Evolutionary conservation across 345 rosid species (phyloP).

Genomic region (Eucalyptus tenuipes): DNA sequence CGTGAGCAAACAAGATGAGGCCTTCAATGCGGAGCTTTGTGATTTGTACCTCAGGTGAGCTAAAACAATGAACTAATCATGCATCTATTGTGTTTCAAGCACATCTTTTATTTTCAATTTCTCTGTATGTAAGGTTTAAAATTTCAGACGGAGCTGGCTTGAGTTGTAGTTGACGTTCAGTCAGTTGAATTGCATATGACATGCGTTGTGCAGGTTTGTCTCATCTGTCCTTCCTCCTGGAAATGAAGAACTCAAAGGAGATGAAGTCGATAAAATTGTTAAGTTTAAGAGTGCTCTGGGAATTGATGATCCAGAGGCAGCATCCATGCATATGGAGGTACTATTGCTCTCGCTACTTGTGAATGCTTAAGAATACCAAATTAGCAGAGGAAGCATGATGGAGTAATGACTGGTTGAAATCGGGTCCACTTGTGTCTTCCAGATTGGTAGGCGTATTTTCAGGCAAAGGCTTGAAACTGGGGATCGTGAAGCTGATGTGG

Average conservation of each 20-base stretch:
- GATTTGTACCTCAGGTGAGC: conserved; percentile 79
- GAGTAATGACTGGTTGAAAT: not conserved
- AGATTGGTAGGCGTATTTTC: conserved; percentile 85
- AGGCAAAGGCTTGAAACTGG: conserved; percentile 99
- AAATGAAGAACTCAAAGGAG: conserved; percentile 65
- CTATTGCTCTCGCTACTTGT: not conserved
- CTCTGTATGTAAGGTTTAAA: not conserved
- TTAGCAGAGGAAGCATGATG: not conserved
- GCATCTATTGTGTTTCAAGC: not conserved
- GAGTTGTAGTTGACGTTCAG: not conserved
- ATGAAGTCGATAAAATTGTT: conserved; percentile 68
- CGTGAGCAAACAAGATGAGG: conserved; percentile 76
- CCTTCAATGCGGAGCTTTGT: conserved; percentile 69
- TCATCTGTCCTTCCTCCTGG: conserved; percentile 69
- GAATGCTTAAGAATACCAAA: not conserved
- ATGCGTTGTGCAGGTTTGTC: conserved; percentile 41
- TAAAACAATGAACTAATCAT: not conserved
- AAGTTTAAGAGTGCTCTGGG: conserved; percentile 78
- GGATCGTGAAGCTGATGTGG: conserved; percentile 78
- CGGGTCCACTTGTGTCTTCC: not conserved
- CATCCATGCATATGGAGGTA: conserved; percentile 97
- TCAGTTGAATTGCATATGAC: not conserved
- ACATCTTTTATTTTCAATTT: not conserved
- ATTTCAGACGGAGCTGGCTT: not conserved
- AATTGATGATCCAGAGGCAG: conserved; percentile 96